Conservation (phyloP, 805 yeast genomes). For the Candida wancherniae region DNA sequence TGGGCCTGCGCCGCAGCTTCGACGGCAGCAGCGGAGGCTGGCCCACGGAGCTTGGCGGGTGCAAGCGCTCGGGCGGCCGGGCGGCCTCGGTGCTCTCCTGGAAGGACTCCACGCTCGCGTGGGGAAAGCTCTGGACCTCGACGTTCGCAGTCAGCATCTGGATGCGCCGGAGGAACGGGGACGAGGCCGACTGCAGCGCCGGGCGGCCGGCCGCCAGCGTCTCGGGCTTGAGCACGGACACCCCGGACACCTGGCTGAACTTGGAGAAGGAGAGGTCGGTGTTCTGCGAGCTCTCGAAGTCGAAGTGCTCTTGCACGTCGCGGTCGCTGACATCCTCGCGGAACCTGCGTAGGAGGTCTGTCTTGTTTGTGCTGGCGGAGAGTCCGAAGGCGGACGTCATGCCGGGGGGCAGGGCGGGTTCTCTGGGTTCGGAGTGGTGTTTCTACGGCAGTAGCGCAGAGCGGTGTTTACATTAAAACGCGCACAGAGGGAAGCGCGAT, state of each 20-base stretch:
- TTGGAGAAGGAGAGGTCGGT: conserved; percentile 32
- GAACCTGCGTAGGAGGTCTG: conserved; percentile 9
- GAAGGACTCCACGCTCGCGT: conserved; percentile 3
- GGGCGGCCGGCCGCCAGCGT: conserved; percentile 3
- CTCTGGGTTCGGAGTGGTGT: too few species aligned
- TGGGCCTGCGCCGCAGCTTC: neutral
- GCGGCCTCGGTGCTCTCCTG: neutral
- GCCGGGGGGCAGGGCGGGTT: too few species aligned
- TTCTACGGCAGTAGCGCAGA: neutral
- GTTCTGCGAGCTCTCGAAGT: conserved; percentile 21
- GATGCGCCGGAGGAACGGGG: conserved; percentile 29
- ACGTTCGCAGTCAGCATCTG: conserved; percentile 17
- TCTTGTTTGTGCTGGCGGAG: conserved; percentile 3
- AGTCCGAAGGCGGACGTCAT: too few species aligned
- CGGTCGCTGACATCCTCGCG: conserved; percentile 14
- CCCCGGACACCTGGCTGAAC: conserved; percentile 30
- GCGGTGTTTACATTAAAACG: conserved; percentile 6
- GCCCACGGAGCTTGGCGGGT: too few species aligned
- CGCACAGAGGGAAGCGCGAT: neutral
- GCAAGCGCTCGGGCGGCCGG: conserved; percentile 1
- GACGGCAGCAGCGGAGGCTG: neutral
- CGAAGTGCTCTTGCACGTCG: conserved; percentile 25
- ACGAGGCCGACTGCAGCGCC: conserved; percentile 6
- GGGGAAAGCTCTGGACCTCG: conserved; percentile 8
- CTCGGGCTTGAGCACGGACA: conserved; percentile 15